A percentile compares a stretch with the other conserved stretches of the same genome.
These are phyloP conservation scores for Penicillium goetzii DNA, from an alignment of 495 filamentous ascomycete species.

Conservation along the genomic window DNA sequence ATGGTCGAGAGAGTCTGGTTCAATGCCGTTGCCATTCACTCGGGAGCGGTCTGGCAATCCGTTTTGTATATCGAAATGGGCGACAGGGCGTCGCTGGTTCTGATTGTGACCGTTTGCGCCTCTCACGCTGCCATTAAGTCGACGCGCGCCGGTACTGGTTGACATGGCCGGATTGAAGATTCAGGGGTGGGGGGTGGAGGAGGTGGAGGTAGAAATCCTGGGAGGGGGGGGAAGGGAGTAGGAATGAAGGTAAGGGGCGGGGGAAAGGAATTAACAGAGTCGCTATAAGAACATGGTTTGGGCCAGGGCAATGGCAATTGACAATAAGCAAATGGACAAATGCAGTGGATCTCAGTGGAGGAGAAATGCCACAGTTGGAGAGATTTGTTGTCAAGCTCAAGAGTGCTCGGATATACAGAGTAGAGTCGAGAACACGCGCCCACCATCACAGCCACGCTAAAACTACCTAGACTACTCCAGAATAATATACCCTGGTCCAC, in stretches of 20 bases:
- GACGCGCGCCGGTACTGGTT: slow-evolving; percentile 13
- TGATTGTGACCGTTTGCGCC: slow-evolving; percentile 7
- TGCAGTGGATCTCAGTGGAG: not conserved
- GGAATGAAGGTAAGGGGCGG: slow-evolving; percentile 1
- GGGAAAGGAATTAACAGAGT: not conserved
- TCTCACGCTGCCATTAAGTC: slow-evolving; percentile 23
- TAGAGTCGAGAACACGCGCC: slow-evolving; percentile 9
- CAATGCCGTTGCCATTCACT: slow-evolving; percentile 25
- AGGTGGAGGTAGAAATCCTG: slow-evolving; percentile 8
- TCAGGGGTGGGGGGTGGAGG: not conserved
- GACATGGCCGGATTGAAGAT: slow-evolving; percentile 20
- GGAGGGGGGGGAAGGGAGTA: not conserved
- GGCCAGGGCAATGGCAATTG: not conserved
- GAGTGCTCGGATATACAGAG: slow-evolving; percentile 14
- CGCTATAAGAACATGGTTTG: slow-evolving; percentile 5
- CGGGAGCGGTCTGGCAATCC: slow-evolving; percentile 21
- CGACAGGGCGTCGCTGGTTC: slow-evolving; percentile 26
- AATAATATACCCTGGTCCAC: not conserved
- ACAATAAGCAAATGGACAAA: no score
- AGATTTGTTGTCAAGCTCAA: no score
- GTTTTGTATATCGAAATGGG: slow-evolving; percentile 28
- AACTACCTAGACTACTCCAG: no score
- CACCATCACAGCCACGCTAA: not conserved
- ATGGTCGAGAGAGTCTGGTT: slow-evolving; percentile 28
- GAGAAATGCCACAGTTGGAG: no score